A percentile compares a stretch with the other conserved stretches of the same genome.
These are phyloP conservation scores for Vitis riparia DNA, from an alignment of 164 flowering plant genomes.

Conservation along the genomic window DNA sequence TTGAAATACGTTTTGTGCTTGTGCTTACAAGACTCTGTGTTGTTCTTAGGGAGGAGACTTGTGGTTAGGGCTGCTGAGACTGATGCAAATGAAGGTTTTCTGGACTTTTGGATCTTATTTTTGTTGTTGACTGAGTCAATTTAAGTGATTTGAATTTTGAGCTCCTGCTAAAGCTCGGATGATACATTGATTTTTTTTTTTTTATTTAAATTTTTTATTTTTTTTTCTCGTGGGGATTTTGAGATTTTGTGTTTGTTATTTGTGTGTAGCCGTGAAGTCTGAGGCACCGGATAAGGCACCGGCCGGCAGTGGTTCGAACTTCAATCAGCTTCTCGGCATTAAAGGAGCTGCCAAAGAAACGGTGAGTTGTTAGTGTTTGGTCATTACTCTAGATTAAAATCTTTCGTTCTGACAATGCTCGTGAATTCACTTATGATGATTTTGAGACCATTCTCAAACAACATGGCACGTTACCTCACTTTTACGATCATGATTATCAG, in stretches of 20 bases:
- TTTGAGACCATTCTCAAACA: too few species aligned
- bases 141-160: neutral
- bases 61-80: slow-evolving; percentile 68
- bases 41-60: slow-evolving; percentile 46
- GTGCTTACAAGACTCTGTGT: neutral
- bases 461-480: too few species aligned
- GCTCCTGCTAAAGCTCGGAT: neutral
- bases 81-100: slow-evolving; percentile 62
- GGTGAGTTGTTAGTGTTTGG: slow-evolving; percentile 35
- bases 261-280: slow-evolving; percentile 45
- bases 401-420: too few species aligned
- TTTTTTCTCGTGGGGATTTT: neutral
- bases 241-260: neutral
- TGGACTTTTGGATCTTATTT: neutral
- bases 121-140: neutral
- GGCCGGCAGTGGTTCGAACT: slow-evolving; percentile 56
- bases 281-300: slow-evolving; percentile 78
- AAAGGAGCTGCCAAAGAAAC: slow-evolving; percentile 91
- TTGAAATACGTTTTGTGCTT: neutral
- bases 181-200: neutral
- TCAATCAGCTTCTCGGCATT: slow-evolving; percentile 93
- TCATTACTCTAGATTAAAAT: too few species aligned
- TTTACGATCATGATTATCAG: neutral
- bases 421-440: too few species aligned
- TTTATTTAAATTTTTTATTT: neutral